These are phyloP conservation scores for Epichloe sibirici DNA, from an alignment of 2,329 filamentous ascomycete genomes.

Conservation along the genomic window DNA sequence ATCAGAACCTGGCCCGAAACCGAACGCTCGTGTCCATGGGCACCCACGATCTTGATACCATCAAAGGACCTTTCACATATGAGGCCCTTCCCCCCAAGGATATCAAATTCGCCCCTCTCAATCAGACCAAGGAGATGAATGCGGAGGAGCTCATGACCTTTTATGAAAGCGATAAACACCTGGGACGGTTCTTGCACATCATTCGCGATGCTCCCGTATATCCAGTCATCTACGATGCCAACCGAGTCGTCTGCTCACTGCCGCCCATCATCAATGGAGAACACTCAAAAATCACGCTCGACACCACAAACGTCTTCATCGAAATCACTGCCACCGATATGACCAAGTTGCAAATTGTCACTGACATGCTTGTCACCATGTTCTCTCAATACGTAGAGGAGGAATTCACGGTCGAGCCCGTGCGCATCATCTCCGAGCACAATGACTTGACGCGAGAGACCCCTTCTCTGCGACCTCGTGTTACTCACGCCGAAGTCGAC, in stretches of 20 bases:
- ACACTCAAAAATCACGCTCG: slow-evolving; percentile 86
- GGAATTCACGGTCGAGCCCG: slow-evolving; percentile 83
- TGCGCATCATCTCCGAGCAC: slow-evolving; percentile 85
- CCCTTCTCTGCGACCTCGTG: slow-evolving; percentile 66
- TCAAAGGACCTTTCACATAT: slow-evolving; percentile 92
- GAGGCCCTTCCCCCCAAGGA: slow-evolving; percentile 88
- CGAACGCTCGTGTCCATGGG: slow-evolving; percentile 92
- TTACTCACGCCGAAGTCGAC: slow-evolving; percentile 71
- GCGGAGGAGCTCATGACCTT: slow-evolving; percentile 84
- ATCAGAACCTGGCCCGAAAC: slow-evolving; percentile 89
- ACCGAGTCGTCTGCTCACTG: slow-evolving; percentile 77
- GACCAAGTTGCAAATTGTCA: slow-evolving; percentile 92
- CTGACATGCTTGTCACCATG: slow-evolving; percentile 93
- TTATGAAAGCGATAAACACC: slow-evolving; percentile 88
- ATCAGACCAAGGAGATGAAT: slow-evolving; percentile 82
- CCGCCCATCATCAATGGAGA: slow-evolving; percentile 97
- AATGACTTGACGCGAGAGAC: slow-evolving; percentile 73
- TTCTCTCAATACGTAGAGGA: slow-evolving; percentile 86
- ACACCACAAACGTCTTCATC: slow-evolving; percentile 91
- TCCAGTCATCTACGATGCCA: slow-evolving; percentile 87
- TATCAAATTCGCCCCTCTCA: slow-evolving; percentile 82
- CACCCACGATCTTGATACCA: slow-evolving; percentile 88
- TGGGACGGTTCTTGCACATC: slow-evolving; percentile 84
- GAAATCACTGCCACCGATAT: slow-evolving; percentile 93
- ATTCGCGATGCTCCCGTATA: slow-evolving; percentile 90